A percentile compares a stretch with the other conserved stretches of the same genome.
phyloP scores from a whole-genome alignment of 2,329 filamentous ascomycete species.

The Myrmaecium sp. region DNA sequence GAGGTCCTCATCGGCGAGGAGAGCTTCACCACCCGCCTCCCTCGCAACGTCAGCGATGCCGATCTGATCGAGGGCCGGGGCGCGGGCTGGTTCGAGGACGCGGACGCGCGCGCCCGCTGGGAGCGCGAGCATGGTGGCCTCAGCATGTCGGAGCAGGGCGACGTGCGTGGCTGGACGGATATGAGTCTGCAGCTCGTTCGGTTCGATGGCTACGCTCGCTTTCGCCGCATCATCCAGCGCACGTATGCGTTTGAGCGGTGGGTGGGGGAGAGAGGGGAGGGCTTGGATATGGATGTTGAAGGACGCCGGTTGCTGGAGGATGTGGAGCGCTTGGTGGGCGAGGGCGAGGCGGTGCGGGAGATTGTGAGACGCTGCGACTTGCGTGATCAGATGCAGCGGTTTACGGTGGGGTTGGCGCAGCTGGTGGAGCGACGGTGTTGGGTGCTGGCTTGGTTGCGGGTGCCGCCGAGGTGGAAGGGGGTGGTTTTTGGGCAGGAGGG shows the following conservation, averaged over 20 bases:
- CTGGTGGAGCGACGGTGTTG: conserved; percentile 21
- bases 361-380: conserved; percentile 16
- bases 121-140: no score
- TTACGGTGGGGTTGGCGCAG: conserved; percentile 15
- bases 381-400: conserved; percentile 15
- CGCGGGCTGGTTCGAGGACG: no score
- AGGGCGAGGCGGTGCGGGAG: no score
- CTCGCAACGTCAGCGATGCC: conserved; percentile 21
- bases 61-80: conserved; percentile 20
- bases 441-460: conserved; percentile 21
- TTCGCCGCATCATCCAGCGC: conserved; percentile 19
- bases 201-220: conserved; percentile 16
- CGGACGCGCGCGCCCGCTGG: no score
- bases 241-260: conserved; percentile 20
- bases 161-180: conserved; percentile 15
- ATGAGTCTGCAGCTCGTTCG: conserved; percentile 20
- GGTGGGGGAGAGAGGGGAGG: no score
- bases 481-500: no score
- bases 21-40: conserved; percentile 20
- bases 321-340: conserved; percentile 17
- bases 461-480: no score
- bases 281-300: conserved; percentile 16
- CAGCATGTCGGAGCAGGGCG: no score
- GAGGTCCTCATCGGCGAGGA: conserved; percentile 20
- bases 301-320: conserved; percentile 15